Base-by-base conservation (phyloP, 345 rosid genomes). In the Xanthoceras sorbifolium region DNA sequence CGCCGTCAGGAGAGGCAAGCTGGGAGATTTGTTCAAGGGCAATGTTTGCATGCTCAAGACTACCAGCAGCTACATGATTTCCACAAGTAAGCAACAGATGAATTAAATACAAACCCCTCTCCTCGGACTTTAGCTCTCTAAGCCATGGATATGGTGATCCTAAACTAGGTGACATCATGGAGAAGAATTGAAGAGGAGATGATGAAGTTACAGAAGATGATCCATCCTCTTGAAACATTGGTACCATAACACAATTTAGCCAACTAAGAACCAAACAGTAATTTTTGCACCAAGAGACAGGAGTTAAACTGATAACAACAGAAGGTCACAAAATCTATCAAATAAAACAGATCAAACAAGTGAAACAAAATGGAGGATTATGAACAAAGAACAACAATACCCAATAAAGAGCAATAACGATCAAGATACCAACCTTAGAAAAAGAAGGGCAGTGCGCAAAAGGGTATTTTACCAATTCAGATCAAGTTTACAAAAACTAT, bases 141-240 rank as follows among this genome's bases (percentile, higher is more conserved):
- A 93, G 87, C 88, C 91, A 91, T 3, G 89, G 91, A 80, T 90
- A 84, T 23, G 94, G 89, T 4, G 98, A 91, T 55, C 95, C 87
- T 62, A 86, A 76, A 38, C 84, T 81, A 69, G 92, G 91, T 50
- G 97, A 80, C 94, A 87, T 89, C 82, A 80, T 85, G 68, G 97
- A 89, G 82, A 91, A 93, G 79, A 89, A 86, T 73, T 93, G 94
- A 42, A 91, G 94, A 15, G 98, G 90, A 38, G 95, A 90, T 68
- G 98, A 94, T 72, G 98, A 93, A 75, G 94, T 90, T 75, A 86
- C 93, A 52, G 97, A 90, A 10, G 98, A 94, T 63, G 97, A 91
- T 61, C 89, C 97, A 80, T 94, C 97, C 74, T 91, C 98, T 84
- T 91, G 93, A 84, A 83, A 80, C 97, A 91, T 91, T 76, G 78